Base-by-base conservation (phyloP, 495 filamentous ascomycete species). In the Usnea hakonensis region DNA sequence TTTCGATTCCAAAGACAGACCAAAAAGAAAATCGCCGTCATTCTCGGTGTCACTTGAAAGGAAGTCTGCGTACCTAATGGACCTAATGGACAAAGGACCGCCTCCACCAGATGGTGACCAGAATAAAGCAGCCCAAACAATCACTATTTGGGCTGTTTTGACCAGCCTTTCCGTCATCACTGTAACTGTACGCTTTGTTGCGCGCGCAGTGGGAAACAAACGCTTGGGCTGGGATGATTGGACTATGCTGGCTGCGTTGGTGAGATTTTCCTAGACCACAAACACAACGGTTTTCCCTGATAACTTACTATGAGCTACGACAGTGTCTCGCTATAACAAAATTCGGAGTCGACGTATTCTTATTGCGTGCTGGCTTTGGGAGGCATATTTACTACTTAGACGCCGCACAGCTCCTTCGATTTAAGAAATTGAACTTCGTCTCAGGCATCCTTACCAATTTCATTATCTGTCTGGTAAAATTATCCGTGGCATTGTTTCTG, bases 201-300 rank as follows among this genome's bases (percentile, higher is more conserved):
- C 46, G 46, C 46, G 46, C 13, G 26, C 26, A 50, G 26, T 30
- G 14, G 46, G 46, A 32, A 50, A 50, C 0, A 50, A 50, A 50
- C 46, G 13, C 26, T 30, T 30, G 14, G 46, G 46, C 46, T 50
- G 46, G 46, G 46, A 50, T 50, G 46, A 50, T 50, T 50, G 46
- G 46, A 50, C 46, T 50, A 50, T 50, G 46, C 26, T 50, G 46
- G 46, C 46, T 50, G 46, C 46, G 26, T 50, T 50, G 46, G 46
- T 50, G 46, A 50, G 46, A 50, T 50, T 26, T 50, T 26, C 30
- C 26, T 50, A 30, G 5, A 50, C 26, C 26, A 30, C 2, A n/a
- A 50, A 48, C 21, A 48, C 44, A 48, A 50, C 46, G 23, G 26
- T 2, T 50, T 17, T 50, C 11, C 46, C 26, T 30, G 46, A 50